Percentiles rank a stretch among this genome's conserved stretches.
Conservation (phyloP, 257 asterid species). For the Thymus quinquecostatus region DNA sequence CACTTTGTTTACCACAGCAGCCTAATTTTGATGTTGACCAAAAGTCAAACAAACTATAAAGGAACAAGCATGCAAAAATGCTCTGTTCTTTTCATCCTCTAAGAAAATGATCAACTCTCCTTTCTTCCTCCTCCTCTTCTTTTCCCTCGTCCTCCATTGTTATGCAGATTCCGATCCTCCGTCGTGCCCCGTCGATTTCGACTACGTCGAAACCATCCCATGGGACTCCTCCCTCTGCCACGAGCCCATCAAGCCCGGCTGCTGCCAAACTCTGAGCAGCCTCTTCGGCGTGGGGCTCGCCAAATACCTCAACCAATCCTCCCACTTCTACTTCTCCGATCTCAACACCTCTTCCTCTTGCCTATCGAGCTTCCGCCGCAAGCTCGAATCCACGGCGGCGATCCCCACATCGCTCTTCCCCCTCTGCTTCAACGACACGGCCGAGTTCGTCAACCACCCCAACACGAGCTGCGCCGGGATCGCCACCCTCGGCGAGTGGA, state of each 20-base stretch:
- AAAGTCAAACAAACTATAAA: not conserved
- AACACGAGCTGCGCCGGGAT: slow-evolving; percentile 63
- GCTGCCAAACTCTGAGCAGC: slow-evolving; percentile 64
- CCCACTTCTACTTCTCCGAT: slow-evolving; percentile 55
- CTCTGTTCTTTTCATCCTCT: not conserved
- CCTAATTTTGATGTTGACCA: not conserved
- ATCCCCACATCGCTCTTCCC: slow-evolving; percentile 32
- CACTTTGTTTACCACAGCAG: not conserved
- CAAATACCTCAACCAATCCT: slow-evolving; percentile 43
- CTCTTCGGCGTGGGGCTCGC: slow-evolving; percentile 58
- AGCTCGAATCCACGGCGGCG: slow-evolving; percentile 31
- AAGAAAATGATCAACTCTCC: slow-evolving; percentile 32
- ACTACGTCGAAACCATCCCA: slow-evolving; percentile 55
- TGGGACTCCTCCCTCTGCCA: slow-evolving; percentile 66
- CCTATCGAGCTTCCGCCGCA: slow-evolving; percentile 33
- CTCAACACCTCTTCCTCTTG: slow-evolving; percentile 48
- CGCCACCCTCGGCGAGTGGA: slow-evolving; percentile 45
- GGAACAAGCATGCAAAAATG: not conserved
- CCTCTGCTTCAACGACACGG: slow-evolving; percentile 50
- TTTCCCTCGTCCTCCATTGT: slow-evolving; percentile 7
- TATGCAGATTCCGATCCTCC: slow-evolving; percentile 32
- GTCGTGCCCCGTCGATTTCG: slow-evolving; percentile 58
- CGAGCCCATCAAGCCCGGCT: slow-evolving; percentile 36
- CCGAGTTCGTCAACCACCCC: slow-evolving; percentile 36
- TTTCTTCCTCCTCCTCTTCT: slow-evolving; percentile 12